Evolutionary conservation across 129 eudicot genomes (phyloP).

Genomic region (Tanacetum coccineum): DNA sequence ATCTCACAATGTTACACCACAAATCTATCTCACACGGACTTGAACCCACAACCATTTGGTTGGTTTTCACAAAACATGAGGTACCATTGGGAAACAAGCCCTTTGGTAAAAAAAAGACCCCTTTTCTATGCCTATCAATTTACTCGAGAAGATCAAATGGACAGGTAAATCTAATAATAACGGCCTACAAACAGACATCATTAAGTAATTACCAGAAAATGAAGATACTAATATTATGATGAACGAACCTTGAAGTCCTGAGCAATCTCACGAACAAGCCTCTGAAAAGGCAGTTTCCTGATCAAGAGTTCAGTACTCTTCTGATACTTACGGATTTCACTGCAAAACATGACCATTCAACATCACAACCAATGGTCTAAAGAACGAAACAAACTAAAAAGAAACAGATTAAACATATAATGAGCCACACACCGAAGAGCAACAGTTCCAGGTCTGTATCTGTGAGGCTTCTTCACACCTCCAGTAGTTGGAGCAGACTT

Average conservation of each 20-base stretch:
- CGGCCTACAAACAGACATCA: not conserved
- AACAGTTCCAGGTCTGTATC: slow-evolving; percentile 46
- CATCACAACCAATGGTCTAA: not conserved
- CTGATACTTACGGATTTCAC: slow-evolving; percentile 67
- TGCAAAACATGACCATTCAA: slow-evolving; percentile 20
- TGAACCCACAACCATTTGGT: too few relatives aligned
- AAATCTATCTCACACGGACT: too few relatives aligned
- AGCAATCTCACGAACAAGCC: slow-evolving; percentile 61
- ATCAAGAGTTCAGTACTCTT: slow-evolving; percentile 66
- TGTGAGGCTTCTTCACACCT: slow-evolving; percentile 51
- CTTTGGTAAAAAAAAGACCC: too few relatives aligned
- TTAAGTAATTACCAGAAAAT: not conserved
- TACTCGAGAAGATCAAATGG: too few relatives aligned
- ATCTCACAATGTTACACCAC: too few relatives aligned
- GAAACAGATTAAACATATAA: not conserved
- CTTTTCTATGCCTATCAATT: too few relatives aligned
- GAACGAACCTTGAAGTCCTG: slow-evolving; percentile 44
- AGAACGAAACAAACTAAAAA: not conserved
- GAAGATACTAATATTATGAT: not conserved
- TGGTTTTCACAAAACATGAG: too few relatives aligned
- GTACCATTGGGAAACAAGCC: too few relatives aligned
- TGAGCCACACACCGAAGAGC: slow-evolving; percentile 42
- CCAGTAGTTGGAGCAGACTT: slow-evolving; percentile 50
- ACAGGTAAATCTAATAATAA: not conserved
- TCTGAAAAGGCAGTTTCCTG: slow-evolving; percentile 73